Conservation (phyloP, 441 rosid genomes). For the Erodium texanum region DNA sequence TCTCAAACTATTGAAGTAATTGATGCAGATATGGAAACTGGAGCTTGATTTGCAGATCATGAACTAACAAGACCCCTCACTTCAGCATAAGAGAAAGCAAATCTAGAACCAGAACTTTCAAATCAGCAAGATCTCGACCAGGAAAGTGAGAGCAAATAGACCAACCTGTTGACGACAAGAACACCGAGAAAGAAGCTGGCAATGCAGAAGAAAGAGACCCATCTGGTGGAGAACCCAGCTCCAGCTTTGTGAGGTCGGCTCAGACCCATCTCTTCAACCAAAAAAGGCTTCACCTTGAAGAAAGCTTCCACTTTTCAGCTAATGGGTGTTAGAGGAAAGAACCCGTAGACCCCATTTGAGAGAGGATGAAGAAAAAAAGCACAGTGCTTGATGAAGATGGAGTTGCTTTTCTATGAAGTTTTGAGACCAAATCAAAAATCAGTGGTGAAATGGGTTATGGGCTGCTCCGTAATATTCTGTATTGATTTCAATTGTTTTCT, state of each 20-base stretch:
- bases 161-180: slow-evolving; percentile 77
- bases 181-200: slow-evolving; percentile 84
- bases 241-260: slow-evolving; percentile 62
- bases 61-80: not conserved
- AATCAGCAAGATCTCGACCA: slow-evolving; percentile 35
- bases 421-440: not conserved
- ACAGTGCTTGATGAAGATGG: not conserved
- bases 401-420: not conserved
- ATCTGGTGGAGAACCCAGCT: slow-evolving; percentile 70
- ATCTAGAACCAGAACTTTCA: slow-evolving; percentile 22
- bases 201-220: slow-evolving; percentile 75
- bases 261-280: slow-evolving; percentile 43
- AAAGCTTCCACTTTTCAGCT: slow-evolving; percentile 19
- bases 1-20: too few relatives aligned
- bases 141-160: not conserved
- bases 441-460: not conserved
- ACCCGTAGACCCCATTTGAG: slow-evolving; percentile 30
- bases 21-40: not conserved
- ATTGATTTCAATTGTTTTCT: slow-evolving; percentile 15
- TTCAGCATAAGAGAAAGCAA: not conserved
- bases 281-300: slow-evolving; percentile 27
- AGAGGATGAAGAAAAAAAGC: not conserved
- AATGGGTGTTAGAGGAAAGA: slow-evolving; percentile 26
- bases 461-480: slow-evolving; percentile 14
- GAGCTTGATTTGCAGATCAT: not conserved